phyloP scores from a whole-genome alignment of 2,329 filamentous ascomycete genomes.

The Aspergillus clavatus region DNA sequence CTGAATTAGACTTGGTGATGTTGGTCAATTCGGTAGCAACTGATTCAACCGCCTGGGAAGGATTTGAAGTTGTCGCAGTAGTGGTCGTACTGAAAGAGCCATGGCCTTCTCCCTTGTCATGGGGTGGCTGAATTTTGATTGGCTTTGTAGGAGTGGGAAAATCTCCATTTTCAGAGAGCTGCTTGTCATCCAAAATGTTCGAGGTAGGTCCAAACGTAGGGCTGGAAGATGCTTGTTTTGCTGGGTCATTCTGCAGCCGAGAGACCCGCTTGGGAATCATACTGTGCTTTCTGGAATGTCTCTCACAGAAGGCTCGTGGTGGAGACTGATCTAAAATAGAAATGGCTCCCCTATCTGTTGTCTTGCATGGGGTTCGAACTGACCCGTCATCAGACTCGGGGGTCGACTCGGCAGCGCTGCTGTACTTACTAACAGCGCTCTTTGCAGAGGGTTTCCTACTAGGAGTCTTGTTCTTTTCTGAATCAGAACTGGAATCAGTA shows the following conservation, averaged over 20 bases:
- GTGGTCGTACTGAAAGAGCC: neutral
- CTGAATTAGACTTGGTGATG: neutral
- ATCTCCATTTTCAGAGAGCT: neutral
- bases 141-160: neutral
- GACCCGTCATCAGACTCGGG: neutral
- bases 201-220: neutral
- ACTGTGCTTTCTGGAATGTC: neutral
- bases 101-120: neutral
- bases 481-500: conserved; percentile 23
- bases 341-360: neutral
- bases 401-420: neutral
- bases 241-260: neutral
- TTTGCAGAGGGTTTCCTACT: neutral
- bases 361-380: neutral
- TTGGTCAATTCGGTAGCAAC: neutral
- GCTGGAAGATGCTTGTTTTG: neutral
- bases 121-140: neutral
- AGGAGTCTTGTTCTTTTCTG: conserved; percentile 9
- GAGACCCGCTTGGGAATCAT: neutral
- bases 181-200: neutral
- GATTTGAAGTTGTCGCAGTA: neutral
- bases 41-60: neutral
- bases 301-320: neutral
- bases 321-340: neutral
- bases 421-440: neutral